phyloP scores from a whole-genome alignment of 805 yeast species.

The Candida tammaniensis region DNA sequence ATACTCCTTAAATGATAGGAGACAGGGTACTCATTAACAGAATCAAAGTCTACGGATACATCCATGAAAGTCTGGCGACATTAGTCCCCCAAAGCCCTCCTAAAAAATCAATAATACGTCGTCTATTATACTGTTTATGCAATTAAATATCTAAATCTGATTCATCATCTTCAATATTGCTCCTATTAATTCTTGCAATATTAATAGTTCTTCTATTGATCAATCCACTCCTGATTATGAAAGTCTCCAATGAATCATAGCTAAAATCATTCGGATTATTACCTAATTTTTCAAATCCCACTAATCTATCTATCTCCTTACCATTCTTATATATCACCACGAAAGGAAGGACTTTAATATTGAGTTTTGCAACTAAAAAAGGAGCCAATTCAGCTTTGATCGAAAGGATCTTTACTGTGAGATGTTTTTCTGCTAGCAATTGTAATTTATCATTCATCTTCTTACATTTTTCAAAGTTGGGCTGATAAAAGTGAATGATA shows the following conservation, averaged over 20 bases:
- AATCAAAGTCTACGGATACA: background rate
- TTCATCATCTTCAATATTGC: slow-evolving; percentile 8
- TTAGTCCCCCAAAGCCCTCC: too few relatives aligned
- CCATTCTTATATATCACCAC: slow-evolving; percentile 62
- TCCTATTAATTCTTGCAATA: background rate
- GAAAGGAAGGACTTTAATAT: slow-evolving; percentile 68
- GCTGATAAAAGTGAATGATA: slow-evolving; percentile 64
- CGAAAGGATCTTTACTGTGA: slow-evolving; percentile 50
- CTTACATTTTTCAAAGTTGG: slow-evolving; percentile 57
- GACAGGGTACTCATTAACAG: slow-evolving; percentile 1
- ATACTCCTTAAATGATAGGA: slow-evolving; percentile 1
- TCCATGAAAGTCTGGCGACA: too few relatives aligned
- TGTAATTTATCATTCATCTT: slow-evolving; percentile 48
- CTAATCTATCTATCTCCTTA: slow-evolving; percentile 52
- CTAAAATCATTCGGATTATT: slow-evolving; percentile 44
- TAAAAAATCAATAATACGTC: too few relatives aligned
- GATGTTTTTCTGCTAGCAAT: slow-evolving; percentile 55
- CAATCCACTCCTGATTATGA: slow-evolving; percentile 15
- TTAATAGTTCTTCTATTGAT: slow-evolving; percentile 19
- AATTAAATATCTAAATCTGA: slow-evolving; percentile 13
- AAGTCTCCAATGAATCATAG: slow-evolving; percentile 46
- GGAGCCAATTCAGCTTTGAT: slow-evolving; percentile 68
- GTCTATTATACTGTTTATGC: too few relatives aligned
- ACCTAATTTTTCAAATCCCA: slow-evolving; percentile 69
- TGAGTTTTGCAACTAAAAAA: slow-evolving; percentile 62